Conservation (phyloP, 768 basidiomycete genomes). For the Termitomyces sp. region DNA sequence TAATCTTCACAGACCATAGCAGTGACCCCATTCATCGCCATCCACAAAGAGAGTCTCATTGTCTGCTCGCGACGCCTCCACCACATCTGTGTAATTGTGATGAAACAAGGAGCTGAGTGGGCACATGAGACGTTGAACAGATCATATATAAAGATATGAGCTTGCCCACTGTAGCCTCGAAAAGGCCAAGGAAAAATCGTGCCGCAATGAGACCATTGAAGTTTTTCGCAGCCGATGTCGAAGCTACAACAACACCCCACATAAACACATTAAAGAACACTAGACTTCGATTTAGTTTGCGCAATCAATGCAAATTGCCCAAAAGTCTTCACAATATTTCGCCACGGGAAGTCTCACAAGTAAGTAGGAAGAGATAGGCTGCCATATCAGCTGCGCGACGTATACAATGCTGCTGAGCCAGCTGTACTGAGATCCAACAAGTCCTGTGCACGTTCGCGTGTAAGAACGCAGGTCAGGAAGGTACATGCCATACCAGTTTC, state of each 20-base stretch:
- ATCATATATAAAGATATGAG: constrained; percentile 23
- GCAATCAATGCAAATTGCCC: not conserved
- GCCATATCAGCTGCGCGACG: constrained; percentile 38
- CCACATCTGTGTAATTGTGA: constrained; percentile 47
- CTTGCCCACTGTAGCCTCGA: constrained; percentile 41
- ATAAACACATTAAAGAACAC: constrained; percentile 34
- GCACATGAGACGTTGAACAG: constrained; percentile 21
- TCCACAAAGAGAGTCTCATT: constrained; percentile 36
- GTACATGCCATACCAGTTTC: constrained; percentile 22
- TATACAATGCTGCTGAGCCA: constrained; percentile 41
- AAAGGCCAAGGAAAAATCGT: constrained; percentile 40
- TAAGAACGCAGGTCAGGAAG: too few relatives aligned
- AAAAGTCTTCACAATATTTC: constrained; percentile 26
- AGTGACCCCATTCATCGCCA: constrained; percentile 37
- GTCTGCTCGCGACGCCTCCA: constrained; percentile 46
- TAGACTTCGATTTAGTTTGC: not conserved
- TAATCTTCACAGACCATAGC: constrained; percentile 22
- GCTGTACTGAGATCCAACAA: constrained; percentile 38
- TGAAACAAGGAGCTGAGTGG: constrained; percentile 37
- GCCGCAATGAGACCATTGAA: constrained; percentile 35
- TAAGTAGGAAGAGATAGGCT: constrained; percentile 36
- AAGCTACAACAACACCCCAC: constrained; percentile 37
- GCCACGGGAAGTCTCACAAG: constrained; percentile 36
- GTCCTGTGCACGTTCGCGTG: constrained; percentile 12
- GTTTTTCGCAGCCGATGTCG: constrained; percentile 31